phyloP scores from a whole-genome alignment of 805 yeast species.

The Saturnispora sekii region DNA sequence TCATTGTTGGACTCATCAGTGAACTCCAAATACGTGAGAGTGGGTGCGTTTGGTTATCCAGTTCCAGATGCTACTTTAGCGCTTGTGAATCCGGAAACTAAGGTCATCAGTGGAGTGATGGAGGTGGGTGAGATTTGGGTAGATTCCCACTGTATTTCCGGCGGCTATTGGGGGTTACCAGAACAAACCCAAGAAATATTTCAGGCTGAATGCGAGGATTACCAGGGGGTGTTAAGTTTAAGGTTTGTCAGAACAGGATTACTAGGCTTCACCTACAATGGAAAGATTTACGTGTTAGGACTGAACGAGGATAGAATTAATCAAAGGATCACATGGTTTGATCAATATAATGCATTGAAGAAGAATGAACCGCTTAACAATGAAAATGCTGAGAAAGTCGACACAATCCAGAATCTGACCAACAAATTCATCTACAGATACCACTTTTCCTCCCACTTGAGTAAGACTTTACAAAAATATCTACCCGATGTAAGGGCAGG shows the following conservation, averaged over 20 bases:
- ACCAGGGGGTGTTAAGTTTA: constrained; percentile 57
- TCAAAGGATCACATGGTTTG: constrained; percentile 63
- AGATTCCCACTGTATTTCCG: constrained; percentile 85
- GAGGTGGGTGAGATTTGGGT: constrained; percentile 97
- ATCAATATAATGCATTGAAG: constrained; percentile 30
- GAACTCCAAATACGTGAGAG: constrained; percentile 37
- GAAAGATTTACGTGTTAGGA: constrained; percentile 82
- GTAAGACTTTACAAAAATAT: constrained; percentile 72
- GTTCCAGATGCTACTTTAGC: constrained; percentile 91
- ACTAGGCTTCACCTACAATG: constrained; percentile 79
- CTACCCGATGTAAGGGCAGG: constrained; percentile 81
- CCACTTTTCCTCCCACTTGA: constrained; percentile 80
- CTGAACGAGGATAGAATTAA: constrained; percentile 85
- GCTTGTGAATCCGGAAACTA: constrained; percentile 88
- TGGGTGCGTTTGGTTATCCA: constrained; percentile 92
- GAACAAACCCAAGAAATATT: constrained; percentile 65
- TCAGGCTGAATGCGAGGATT: constrained; percentile 72
- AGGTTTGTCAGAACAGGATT: constrained; percentile 86
- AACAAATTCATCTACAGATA: constrained; percentile 33
- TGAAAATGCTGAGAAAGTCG: neutral
- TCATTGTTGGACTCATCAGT: constrained; percentile 30
- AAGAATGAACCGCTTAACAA: constrained; percentile 5
- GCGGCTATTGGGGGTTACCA: constrained; percentile 73
- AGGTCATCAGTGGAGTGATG: constrained; percentile 58
- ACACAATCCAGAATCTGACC: constrained; percentile 5